These are phyloP conservation scores for Uncinocarpus reesii DNA, from an alignment of 2,329 filamentous ascomycete genomes.

Conservation along the genomic window DNA sequence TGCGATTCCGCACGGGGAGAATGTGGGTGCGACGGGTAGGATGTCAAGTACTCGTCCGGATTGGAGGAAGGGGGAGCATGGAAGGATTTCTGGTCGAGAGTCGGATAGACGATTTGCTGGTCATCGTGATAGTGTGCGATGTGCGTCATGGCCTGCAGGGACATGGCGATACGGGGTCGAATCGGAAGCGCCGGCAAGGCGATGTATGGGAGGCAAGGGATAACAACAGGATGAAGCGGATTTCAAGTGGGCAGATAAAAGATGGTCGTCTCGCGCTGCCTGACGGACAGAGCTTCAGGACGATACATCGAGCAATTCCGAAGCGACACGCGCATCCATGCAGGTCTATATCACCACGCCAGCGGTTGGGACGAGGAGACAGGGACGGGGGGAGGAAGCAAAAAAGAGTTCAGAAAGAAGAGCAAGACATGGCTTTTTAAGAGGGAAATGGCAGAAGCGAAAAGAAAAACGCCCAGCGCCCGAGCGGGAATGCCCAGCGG, in stretches of 20 bases:
- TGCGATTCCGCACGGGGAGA: background rate
- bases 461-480: conserved; percentile 14
- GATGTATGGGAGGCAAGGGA: background rate
- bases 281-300: conserved; percentile 1
- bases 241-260: background rate
- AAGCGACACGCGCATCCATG: background rate
- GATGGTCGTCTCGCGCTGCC: background rate
- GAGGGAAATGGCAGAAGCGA: conserved; percentile 9
- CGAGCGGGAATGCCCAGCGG: conserved; percentile 16
- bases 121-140: conserved; percentile 1
- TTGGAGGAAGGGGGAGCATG: background rate
- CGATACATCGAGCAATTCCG: conserved; percentile 11
- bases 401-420: conserved; percentile 14
- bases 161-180: background rate
- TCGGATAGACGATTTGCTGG: conserved; percentile 5
- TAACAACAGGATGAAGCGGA: background rate
- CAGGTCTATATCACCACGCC: background rate
- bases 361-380: background rate
- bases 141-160: conserved; percentile 7
- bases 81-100: conserved; percentile 1
- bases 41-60: background rate
- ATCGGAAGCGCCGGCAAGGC: background rate
- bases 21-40: background rate
- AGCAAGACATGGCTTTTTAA: conserved; percentile 16
- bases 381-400: background rate